Base-by-base conservation (phyloP, 2,329 filamentous ascomycete species). In the Claviceps africana region DNA sequence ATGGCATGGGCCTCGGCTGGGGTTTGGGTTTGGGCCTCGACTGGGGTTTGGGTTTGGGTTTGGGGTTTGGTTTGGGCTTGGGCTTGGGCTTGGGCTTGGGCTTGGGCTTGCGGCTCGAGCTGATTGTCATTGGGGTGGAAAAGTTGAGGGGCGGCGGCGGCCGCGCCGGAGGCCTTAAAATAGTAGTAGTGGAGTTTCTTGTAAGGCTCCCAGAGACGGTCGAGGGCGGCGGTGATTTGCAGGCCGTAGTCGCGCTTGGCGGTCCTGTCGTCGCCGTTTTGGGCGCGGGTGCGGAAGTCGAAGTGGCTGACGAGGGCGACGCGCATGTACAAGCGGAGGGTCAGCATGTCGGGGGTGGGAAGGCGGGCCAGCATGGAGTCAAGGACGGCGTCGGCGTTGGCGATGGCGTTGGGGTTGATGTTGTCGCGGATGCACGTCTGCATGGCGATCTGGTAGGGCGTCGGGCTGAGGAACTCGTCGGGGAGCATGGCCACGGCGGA, bases 401-500 rank as follows among this genome's bases (percentile, higher is more conserved):
- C 67, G 57, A 95, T 77, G 22, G 79, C 78, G 50, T 83, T 77
- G n/a, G 65, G 72, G 64, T 94, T 95, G 52, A 82, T 81, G 61
- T 82, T 84, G 70, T 96, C 88, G 53, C 83, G 78, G 25, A 80
- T 70, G 65, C 89, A 95, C 5, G 81, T 75, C 56, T 77, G 76
- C 72, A 96, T 81, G 51, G 85, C 88, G 47, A 88, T 77, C 51
- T 79, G 78, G 68, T 89, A 87, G 10, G 80, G 81, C 53, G 76
- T 77, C 35, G 62, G 59, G 52, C 63, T 67, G 40, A 77, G 62
- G 55, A 71, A 58, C 7, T 68, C 60, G 22, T 61, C 60, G 2
- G 77, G 78, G 60, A 83, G 76, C 19, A 71, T 62, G 25, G 69
- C 63, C 21, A 96, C 64, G n/a, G 85, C 64, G 15, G 77, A 69